Evolutionary conservation across 73 alveolate genomes (phyloP).

Genomic region (Tetrahymena borealis): DNA sequence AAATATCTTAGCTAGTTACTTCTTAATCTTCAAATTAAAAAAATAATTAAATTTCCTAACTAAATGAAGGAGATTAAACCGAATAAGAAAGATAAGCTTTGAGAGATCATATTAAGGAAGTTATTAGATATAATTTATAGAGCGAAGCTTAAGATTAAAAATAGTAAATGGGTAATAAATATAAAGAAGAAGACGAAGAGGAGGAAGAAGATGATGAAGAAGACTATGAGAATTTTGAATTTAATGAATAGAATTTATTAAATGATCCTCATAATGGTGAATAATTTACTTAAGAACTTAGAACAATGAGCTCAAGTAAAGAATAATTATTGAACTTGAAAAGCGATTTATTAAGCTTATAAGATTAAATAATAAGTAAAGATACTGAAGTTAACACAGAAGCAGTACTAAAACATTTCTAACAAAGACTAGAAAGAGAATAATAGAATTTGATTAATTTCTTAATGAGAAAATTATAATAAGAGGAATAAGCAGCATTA

Average conservation of each 20-base stretch:
- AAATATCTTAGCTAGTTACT: too few species aligned
- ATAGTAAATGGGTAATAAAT: neutral
- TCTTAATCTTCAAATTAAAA: too few species aligned
- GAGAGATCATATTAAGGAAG: too few species aligned
- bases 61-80: too few species aligned
- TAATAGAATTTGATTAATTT: neutral
- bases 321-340: neutral
- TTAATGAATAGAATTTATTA: neutral
- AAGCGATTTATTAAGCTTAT: neutral
- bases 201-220: neutral
- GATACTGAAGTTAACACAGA: neutral
- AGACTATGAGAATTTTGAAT: neutral
- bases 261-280: neutral
- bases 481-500: neutral
- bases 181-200: neutral
- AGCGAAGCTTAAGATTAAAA: too few species aligned
- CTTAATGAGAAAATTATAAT: neutral
- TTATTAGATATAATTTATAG: too few species aligned
- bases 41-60: too few species aligned
- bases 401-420: neutral
- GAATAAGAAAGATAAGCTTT: too few species aligned
- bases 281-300: neutral
- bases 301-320: neutral
- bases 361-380: neutral
- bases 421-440: neutral